Conservation (phyloP, 805 yeast genomes). For the Saccharomyces cerevisiae region DNA sequence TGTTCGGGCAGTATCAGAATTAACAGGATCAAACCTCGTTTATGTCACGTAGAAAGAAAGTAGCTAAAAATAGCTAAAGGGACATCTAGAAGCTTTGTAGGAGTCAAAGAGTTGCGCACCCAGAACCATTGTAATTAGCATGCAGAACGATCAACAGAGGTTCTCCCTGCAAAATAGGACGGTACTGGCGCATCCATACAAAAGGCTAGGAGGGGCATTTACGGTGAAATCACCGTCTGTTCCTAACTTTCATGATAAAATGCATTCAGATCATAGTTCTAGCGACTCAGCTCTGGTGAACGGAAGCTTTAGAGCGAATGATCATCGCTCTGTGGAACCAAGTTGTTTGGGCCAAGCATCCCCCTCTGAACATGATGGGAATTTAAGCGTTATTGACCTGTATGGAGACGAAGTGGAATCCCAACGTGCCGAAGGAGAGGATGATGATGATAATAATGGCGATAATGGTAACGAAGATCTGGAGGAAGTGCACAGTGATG, state of each 20-base stretch:
- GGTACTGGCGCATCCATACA: background rate
- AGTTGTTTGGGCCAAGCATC: background rate
- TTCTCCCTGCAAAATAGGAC: background rate
- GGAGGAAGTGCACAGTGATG: background rate
- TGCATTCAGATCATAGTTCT: constrained; percentile 2
- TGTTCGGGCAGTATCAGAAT: background rate
- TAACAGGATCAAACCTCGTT: background rate
- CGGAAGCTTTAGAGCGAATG: background rate
- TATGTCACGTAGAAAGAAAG: background rate
- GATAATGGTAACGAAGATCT: background rate
- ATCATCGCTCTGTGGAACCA: background rate
- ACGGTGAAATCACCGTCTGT: constrained; percentile 16
- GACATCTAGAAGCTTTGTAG: background rate
- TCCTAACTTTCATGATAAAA: constrained; percentile 14
- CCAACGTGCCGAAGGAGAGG: constrained; percentile 6
- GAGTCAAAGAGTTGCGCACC: background rate
- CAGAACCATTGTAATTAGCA: background rate
- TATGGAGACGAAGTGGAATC: constrained; percentile 27
- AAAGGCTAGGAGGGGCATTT: background rate
- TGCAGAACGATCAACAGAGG: background rate
- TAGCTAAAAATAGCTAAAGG: background rate
- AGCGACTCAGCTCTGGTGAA: constrained; percentile 8
- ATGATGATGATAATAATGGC: constrained; percentile 1
- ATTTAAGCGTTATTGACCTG: constrained; percentile 32
- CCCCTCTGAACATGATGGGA: constrained; percentile 19